phyloP scores from a whole-genome alignment of 176 grass and related monocot genomes.

The Thalia dealbata region DNA sequence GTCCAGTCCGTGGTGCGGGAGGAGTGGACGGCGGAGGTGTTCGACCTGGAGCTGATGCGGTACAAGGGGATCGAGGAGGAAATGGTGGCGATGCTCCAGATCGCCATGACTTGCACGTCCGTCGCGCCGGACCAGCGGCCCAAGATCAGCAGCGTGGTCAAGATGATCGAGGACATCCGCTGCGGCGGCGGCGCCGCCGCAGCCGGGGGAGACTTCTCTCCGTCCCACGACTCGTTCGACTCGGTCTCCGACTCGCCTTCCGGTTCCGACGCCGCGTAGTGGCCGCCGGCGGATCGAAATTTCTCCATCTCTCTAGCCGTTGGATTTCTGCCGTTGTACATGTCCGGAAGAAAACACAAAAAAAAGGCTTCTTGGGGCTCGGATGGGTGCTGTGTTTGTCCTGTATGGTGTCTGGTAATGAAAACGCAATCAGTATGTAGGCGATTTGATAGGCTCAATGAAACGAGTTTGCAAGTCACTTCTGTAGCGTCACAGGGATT shows the following conservation, averaged over 20 bases:
- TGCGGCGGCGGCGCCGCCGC: neutral
- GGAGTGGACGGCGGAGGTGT: conserved; percentile 83
- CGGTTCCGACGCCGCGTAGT: conserved; percentile 28
- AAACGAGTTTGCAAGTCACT: neutral
- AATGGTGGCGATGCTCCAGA: conserved; percentile 72
- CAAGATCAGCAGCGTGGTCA: conserved; percentile 45
- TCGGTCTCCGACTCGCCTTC: conserved; percentile 62
- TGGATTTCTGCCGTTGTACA: neutral
- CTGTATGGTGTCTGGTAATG: neutral
- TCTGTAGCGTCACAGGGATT: neutral
- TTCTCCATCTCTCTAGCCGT: neutral
- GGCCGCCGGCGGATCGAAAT: neutral
- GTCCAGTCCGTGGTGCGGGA: conserved; percentile 72
- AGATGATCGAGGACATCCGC: conserved; percentile 71
- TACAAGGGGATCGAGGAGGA: conserved; percentile 76
- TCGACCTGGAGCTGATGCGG: conserved; percentile 70
- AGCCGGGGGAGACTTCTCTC: conserved; percentile 30
- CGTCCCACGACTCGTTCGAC: conserved; percentile 54
- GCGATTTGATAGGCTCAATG: neutral
- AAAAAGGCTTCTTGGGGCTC: too few relatives aligned
- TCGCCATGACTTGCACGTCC: conserved; percentile 48
- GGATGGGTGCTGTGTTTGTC: too few relatives aligned
- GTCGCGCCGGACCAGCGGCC: conserved; percentile 51
- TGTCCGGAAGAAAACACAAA: too few relatives aligned
- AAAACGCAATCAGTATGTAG: neutral